phyloP scores from a whole-genome alignment of 139 green algal genomes.

The Desmodesmus armatus region DNA sequence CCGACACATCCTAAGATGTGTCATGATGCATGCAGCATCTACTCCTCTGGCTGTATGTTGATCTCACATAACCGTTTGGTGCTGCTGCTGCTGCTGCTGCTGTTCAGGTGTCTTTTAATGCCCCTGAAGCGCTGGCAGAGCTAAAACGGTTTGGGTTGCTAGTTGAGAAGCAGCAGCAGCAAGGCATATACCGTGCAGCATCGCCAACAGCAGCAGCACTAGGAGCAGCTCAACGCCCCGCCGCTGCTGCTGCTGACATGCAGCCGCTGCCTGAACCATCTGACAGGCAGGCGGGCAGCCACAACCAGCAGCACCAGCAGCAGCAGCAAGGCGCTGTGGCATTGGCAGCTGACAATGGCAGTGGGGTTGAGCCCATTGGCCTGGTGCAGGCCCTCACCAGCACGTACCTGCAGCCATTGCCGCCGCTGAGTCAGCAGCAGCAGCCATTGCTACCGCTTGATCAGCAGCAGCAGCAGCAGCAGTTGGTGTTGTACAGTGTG shows the following conservation, averaged over 20 bases:
- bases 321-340: neutral
- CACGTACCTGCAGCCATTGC: neutral
- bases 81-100: neutral
- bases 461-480: conserved; percentile 11
- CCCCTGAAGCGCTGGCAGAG: conserved; percentile 20
- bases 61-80: neutral
- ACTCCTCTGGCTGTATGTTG: too few relatives aligned
- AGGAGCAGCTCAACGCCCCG: neutral
- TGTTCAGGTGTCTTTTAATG: conserved; percentile 30
- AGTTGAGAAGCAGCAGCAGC: conserved; percentile 9
- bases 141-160: conserved; percentile 28
- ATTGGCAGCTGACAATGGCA: neutral
- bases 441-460: too few relatives aligned
- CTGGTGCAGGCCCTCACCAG: neutral
- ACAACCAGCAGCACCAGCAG: neutral
- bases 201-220: neutral
- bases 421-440: neutral
- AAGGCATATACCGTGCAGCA: too few relatives aligned
- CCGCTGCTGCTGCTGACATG: conserved; percentile 3
- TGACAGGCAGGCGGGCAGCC: neutral
- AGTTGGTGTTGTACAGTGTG: conserved; percentile 11
- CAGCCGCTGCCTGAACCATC: neutral
- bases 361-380: neutral
- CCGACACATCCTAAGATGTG: too few relatives aligned
- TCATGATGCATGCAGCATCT: neutral